Base-by-base conservation (phyloP, 371 early-diverging fungal genomes). In the Coemansia sp. region DNA sequence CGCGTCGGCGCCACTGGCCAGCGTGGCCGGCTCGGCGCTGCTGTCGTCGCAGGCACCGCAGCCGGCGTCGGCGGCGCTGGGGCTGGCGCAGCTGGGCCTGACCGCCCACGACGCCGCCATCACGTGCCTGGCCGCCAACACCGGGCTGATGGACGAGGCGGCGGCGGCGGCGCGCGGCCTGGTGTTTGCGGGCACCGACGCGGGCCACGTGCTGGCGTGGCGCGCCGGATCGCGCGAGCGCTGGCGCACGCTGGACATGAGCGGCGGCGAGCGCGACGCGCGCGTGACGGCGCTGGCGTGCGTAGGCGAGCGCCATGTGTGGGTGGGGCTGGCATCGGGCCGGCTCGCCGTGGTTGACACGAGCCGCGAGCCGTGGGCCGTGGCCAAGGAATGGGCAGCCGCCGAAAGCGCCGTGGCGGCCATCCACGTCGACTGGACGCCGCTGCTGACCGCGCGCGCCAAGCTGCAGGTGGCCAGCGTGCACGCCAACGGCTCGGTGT, bases 381-480 rank as follows among this genome's bases (percentile, higher is more conserved):
- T 64, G 16, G 54, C 57, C 33, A 78, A 78, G 63, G 62, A 59
- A 54, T 78, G 78, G 78, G 11, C 31, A 14, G 61, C 78, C 1
- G 51, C 61, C 0, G 60, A 59, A 30, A 64, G 59, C 39, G 55
- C 68, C 12, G 76, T 76, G 3, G 26, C 61, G 3, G 49, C 50
- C 30, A 33, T 78, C 9, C 69, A 65, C n/a, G 80, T 79, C 9
- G 78, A 78, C 66, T 67, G 72, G 69, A 63, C 74, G 35, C 51
- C 78, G 56, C 49, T 79, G 50, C 55, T 79, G 48, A 64, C 79
- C 5, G 47, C 55, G 35, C 66, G 78, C 33, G 45, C 55, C 14
- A 55, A 49, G 47, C 55, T 78, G 60, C 78, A 79, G 65, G 76
- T 76, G 20, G 62, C 69, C 14, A 75, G 64, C 50, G 72, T 76